phyloP scores from a whole-genome alignment of 164 flowering plant species.

The Nymphaea thermarum region DNA sequence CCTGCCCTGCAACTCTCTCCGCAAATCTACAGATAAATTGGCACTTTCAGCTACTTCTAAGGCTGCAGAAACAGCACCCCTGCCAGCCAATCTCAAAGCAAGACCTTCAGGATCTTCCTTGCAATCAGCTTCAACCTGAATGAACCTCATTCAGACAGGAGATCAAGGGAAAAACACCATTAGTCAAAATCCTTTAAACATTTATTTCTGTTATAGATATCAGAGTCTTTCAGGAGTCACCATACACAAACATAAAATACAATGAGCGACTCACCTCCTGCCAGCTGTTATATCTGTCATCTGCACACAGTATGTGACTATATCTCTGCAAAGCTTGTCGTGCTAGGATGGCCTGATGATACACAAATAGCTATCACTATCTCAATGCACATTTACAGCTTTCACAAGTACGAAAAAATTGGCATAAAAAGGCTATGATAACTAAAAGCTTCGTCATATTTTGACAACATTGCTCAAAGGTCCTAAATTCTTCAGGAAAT shows the following conservation, averaged over 20 bases:
- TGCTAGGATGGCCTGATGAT: slow-evolving; percentile 56
- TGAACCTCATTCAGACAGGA: slow-evolving; percentile 2
- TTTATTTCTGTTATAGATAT: too few relatives aligned
- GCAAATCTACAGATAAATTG: slow-evolving; percentile 71
- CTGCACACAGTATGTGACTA: slow-evolving; percentile 77
- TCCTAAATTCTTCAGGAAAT: too few relatives aligned
- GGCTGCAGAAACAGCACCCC: slow-evolving; percentile 98
- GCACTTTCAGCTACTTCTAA: slow-evolving; percentile 98
- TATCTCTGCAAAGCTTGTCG: slow-evolving; percentile 82
- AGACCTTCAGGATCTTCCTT: slow-evolving; percentile 97
- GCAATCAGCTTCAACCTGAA: slow-evolving; percentile 85
- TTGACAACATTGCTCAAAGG: too few relatives aligned
- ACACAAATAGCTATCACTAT: slow-evolving; percentile 1
- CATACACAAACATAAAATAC: neutral
- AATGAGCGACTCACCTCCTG: slow-evolving; percentile 52
- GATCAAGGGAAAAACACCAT: neutral
- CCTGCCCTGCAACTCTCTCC: slow-evolving; percentile 92
- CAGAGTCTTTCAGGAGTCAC: too few relatives aligned
- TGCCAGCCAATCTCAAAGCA: slow-evolving; percentile 91
- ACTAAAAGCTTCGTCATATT: too few relatives aligned
- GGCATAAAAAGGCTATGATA: too few relatives aligned
- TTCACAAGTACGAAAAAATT: too few relatives aligned
- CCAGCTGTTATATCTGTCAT: slow-evolving; percentile 85
- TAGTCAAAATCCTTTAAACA: too few relatives aligned
- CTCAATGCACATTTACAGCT: too few relatives aligned